Percentiles rank a stretch among this genome's conserved stretches.
Evolutionary conservation across 225 moss, liverwort and hornwort species (phyloP).

Genomic region (Antitrichia curtipendula): DNA sequence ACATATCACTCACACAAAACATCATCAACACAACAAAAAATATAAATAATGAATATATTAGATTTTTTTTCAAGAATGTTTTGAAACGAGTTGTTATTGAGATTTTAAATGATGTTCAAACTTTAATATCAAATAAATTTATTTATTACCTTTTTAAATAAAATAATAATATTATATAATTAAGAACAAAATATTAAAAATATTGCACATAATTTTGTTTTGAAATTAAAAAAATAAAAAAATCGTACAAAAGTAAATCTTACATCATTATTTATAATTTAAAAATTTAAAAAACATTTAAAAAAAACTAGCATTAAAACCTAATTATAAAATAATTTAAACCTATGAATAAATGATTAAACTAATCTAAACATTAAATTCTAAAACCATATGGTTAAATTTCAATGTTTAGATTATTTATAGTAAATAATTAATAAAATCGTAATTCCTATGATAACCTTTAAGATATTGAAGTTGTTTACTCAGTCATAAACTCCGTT

Average conservation of each 20-base stretch:
- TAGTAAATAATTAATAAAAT: fast-evolving
- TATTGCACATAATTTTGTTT: no score
- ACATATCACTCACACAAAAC: neutral
- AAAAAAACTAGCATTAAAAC: no score
- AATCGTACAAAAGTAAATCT: neutral
- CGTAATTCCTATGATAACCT: neutral
- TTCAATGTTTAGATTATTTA: neutral
- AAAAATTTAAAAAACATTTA: fast-evolving
- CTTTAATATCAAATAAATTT: neutral
- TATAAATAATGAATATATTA: neutral
- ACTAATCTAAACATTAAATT: neutral
- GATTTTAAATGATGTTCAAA: neutral
- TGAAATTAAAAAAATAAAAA: neutral
- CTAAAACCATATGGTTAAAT: neutral
- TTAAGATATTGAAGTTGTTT: no score
- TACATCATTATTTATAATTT: neutral
- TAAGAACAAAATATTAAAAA: no score
- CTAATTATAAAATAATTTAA: neutral
- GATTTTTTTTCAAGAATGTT: neutral
- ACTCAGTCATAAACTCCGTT: no score
- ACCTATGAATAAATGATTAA: neutral
- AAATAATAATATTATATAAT: no score
- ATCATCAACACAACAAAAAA: neutral
- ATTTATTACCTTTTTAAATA: no score
- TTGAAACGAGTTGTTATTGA: no score